These are phyloP conservation scores for Senna tora DNA, from an alignment of 306 rosid species.

Conservation along the genomic window DNA sequence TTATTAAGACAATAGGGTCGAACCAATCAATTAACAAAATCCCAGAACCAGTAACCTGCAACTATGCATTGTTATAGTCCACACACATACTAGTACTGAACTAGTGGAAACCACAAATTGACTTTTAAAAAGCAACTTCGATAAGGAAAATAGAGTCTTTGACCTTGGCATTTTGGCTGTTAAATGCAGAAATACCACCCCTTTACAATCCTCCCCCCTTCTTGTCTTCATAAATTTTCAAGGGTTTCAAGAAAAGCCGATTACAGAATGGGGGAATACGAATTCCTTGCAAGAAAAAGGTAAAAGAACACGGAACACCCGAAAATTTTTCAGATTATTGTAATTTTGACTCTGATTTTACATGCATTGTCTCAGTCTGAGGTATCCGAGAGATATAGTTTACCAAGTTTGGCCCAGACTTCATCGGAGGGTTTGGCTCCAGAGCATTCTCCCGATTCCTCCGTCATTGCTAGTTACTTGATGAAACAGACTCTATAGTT, in stretches of 20 bases:
- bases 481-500: not conserved
- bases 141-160: conserved; percentile 10
- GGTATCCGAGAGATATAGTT: not conserved
- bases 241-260: conserved; percentile 15
- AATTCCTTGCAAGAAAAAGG: not conserved
- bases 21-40: conserved; percentile 23
- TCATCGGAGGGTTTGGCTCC: conserved; percentile 53
- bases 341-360: not conserved
- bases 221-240: conserved; percentile 16
- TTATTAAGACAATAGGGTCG: not conserved
- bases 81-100: not conserved
- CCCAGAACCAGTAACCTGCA: conserved; percentile 5
- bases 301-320: conserved; percentile 8
- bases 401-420: conserved; percentile 91
- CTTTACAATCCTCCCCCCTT: conserved; percentile 15
- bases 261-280: not conserved
- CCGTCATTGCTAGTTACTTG: conserved; percentile 41
- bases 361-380: not conserved
- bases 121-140: conserved; percentile 1
- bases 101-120: not conserved
- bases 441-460: conserved; percentile 67
- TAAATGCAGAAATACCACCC: conserved; percentile 3
- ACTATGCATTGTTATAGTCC: not conserved
- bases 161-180: not conserved
- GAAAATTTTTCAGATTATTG: conserved; percentile 22